Evolutionary conservation across 768 basidiomycete species (phyloP), one percentile per base, ranked within the genome.

Genomic region (Phlebiopsis flavidoalba): DNA sequence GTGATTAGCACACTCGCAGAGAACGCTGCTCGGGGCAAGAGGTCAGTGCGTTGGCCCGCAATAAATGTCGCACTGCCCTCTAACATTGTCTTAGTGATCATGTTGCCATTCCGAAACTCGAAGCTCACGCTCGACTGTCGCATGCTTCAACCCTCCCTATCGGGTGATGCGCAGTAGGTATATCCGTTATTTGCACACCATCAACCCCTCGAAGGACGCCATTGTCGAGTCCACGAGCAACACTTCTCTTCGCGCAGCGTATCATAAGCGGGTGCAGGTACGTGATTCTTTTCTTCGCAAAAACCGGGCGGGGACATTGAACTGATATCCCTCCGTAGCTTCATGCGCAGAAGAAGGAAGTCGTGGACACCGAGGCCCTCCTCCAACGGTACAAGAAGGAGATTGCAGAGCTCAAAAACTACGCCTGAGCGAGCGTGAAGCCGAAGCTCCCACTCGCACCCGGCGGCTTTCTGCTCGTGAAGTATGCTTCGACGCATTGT

Each of bases 141-240:
- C 22, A 85, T 98, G 73, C 83, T 98, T 6, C 95, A 98, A 72
- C 95, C 96, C 1, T 98, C 95, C 0, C 79, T 99, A 0, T 91
- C 94, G 0, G 96, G 96, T 0, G 93, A 98, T 71, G 95, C 96
- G 21, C 86, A n/a, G n/a, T n/a, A n/a, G n/a, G 94, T 8, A 95
- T 99, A 57, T 94, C 92, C 46, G 95, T 99, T 15, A 89, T 98
- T 56, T 97, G 95, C 72, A 98, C 96, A 98, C 96, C 0, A 83
- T 98, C 70, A 96, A 95, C 67, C 94, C 96, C 0, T 91, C 95
- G 53, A 71, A 79, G 1, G 74, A 77, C 51, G 94, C 94, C 17
- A 79, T 95, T 6, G 78, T 85, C 8, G 96, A 98, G 75, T 92
- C 87, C 7, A 86, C 87, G 56, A 93, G 88, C 64, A 99, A 96